Evolutionary conservation across 2,329 filamentous ascomycete genomes (phyloP), one percentile per base, ranked within the genome.

Genomic region (Purpureocillium lavendulum): DNA sequence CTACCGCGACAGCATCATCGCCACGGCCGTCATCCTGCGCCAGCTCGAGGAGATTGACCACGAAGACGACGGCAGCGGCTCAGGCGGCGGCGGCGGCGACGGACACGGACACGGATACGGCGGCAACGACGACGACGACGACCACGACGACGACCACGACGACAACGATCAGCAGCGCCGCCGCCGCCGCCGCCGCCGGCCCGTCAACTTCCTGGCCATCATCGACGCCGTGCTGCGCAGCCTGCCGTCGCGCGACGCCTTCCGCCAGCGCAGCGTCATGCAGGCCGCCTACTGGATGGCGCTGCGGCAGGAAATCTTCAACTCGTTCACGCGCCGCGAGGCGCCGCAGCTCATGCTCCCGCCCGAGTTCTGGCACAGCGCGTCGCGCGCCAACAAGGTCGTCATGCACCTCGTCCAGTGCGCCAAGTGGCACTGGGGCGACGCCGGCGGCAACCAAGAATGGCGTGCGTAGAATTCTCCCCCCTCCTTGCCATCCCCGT

Each of bases 271-370:
- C 26, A 57, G 59, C 17, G 49, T 65, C 12, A 59, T 63, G 37
- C 62, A 62, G 32, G 62, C 62, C 1, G 55, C 61, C 7, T 65
- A 65, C 39, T 65, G 62, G 62, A 64, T 65, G 54, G 62, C 62
- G 3, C 50, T 65, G 15, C 40, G 62, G 21, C 62, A 65, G 38
- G 62, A 65, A 32, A 62, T 65, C 4, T 65, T 61, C 40, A 60
- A 65, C 36, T 64, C 62, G 0, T 61, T 65, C 30, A 65, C 61
- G 3, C 55, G 59, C 26, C 50, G 54, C 7, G 58, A 65, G 10
- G 52, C 61, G 1, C 62, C 62, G 0, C 60, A 65, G 44, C 55
- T 65, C 31, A 53, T 57, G 3, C 51, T 64, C 0, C 55, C 56
- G 2, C 49, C 55, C 0, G 59, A 59, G 9, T 55, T 60, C 16